phyloP scores from a whole-genome alignment of 2,329 filamentous ascomycete genomes.

The Botrytis tulipae region DNA sequence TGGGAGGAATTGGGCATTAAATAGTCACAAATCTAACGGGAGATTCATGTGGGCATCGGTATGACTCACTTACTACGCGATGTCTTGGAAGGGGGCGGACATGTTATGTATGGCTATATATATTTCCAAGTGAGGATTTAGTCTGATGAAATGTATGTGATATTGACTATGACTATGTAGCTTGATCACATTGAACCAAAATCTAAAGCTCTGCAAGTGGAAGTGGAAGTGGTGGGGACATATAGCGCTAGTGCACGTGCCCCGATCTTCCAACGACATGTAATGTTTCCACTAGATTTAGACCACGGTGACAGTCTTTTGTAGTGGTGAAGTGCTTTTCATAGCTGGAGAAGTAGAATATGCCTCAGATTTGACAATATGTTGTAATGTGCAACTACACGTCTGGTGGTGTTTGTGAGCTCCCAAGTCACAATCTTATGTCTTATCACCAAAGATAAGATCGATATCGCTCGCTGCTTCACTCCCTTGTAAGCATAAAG shows the following conservation, averaged over 20 bases:
- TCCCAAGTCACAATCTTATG: neutral
- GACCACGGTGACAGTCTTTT: neutral
- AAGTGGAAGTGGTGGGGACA: neutral
- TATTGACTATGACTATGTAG: neutral
- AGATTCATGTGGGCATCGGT: neutral
- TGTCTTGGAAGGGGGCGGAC: neutral
- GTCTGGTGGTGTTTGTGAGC: neutral
- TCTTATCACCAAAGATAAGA: neutral
- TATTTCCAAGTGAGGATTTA: neutral
- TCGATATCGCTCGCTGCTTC: neutral
- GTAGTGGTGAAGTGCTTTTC: neutral
- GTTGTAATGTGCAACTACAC: neutral
- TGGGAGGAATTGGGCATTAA: neutral
- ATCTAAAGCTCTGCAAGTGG: neutral
- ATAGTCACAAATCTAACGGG: neutral
- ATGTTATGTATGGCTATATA: neutral
- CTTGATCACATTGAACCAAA: neutral
- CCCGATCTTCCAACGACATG: neutral
- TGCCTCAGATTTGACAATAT: neutral
- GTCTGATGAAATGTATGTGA: accelerated
- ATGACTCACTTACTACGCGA: neutral
- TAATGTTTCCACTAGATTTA: neutral
- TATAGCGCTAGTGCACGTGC: neutral
- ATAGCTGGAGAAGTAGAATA: neutral
- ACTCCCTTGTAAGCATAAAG: neutral